Evolutionary conservation across 306 rosid species (phyloP).

Genomic region (Trichosanthes cucumerina): DNA sequence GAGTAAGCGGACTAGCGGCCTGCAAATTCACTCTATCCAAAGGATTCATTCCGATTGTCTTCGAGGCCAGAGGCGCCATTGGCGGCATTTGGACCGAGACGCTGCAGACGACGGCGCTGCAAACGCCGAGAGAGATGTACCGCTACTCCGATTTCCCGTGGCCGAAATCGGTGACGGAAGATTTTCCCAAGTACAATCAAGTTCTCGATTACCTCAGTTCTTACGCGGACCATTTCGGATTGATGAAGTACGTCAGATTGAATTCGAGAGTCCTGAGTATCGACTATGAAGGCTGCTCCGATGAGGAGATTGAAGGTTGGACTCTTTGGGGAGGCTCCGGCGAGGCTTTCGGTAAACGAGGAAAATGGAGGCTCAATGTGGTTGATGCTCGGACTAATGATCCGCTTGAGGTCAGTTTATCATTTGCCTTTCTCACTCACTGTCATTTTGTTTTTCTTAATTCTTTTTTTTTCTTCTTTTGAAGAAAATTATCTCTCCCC

Average conservation of each 20-base stretch:
- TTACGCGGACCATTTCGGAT: slow-evolving; percentile 18
- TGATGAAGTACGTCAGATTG: slow-evolving; percentile 13
- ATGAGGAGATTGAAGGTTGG: neutral
- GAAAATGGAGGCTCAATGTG: slow-evolving; percentile 38
- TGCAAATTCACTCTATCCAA: slow-evolving; percentile 17
- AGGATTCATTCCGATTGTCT: slow-evolving; percentile 14
- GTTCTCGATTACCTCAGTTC: slow-evolving; percentile 14
- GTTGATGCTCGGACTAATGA: slow-evolving; percentile 16
- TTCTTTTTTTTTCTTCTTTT: too few species aligned
- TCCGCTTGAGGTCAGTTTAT: slow-evolving; percentile 21
- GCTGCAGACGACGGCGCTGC: slow-evolving; percentile 22
- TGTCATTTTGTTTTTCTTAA: neutral
- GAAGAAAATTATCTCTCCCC: too few species aligned
- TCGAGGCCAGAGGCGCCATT: slow-evolving; percentile 10
- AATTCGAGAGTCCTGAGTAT: slow-evolving; percentile 13
- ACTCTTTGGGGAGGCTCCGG: slow-evolving; percentile 40
- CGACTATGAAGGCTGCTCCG: neutral
- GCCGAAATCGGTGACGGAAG: slow-evolving; percentile 14
- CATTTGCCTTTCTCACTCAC: neutral
- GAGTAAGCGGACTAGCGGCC: slow-evolving; percentile 21
- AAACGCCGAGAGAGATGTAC: slow-evolving; percentile 13
- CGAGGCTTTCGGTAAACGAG: slow-evolving; percentile 25
- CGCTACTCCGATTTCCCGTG: slow-evolving; percentile 23
- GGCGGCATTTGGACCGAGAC: slow-evolving; percentile 28
- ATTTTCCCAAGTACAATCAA: slow-evolving; percentile 12